These are phyloP conservation scores for Galerina marginata DNA, from an alignment of 768 basidiomycete genomes.

Conservation along the genomic window DNA sequence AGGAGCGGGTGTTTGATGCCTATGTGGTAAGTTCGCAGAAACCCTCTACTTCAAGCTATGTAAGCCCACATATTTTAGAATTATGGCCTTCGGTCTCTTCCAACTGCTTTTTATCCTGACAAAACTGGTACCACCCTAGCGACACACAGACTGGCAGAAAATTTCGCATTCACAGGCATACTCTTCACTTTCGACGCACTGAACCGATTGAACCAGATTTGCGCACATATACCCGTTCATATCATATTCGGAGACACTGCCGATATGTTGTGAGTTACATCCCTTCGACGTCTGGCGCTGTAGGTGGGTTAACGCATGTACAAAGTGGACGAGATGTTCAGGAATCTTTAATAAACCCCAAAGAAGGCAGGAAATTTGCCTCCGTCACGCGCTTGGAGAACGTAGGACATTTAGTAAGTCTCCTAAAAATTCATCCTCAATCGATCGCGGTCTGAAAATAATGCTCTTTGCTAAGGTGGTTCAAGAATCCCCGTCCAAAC, in stretches of 20 bases:
- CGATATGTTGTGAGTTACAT: conserved; percentile 36
- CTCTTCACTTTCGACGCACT: conserved; percentile 27
- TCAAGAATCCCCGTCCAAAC: conserved; percentile 32
- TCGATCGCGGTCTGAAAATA: background rate
- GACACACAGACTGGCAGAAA: conserved; percentile 31
- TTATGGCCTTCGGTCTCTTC: conserved; percentile 32
- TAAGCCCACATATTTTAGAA: conserved; percentile 18
- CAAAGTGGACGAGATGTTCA: conserved; percentile 30
- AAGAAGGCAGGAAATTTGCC: conserved; percentile 31
- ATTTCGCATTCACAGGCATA: conserved; percentile 32
- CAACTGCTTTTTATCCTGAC: conserved; percentile 34
- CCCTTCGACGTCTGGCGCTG: background rate
- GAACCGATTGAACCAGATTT: conserved; percentile 34
- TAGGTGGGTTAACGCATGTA: background rate
- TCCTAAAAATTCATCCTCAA: background rate
- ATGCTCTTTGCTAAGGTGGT: conserved; percentile 23
- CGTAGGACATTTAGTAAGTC: conserved; percentile 37
- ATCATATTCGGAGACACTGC: conserved; percentile 34
- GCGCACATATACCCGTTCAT: conserved; percentile 31
- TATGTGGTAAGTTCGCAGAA: conserved; percentile 24
- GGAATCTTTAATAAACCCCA: conserved; percentile 30
- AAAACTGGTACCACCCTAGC: conserved; percentile 31
- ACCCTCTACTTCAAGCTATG: background rate
- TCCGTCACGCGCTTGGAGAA: conserved; percentile 32
- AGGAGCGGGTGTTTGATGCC: conserved; percentile 29